These are phyloP conservation scores for Phytophthora brassicae DNA, from an alignment of 352 stramenopile genomes.

Conservation along the genomic window DNA sequence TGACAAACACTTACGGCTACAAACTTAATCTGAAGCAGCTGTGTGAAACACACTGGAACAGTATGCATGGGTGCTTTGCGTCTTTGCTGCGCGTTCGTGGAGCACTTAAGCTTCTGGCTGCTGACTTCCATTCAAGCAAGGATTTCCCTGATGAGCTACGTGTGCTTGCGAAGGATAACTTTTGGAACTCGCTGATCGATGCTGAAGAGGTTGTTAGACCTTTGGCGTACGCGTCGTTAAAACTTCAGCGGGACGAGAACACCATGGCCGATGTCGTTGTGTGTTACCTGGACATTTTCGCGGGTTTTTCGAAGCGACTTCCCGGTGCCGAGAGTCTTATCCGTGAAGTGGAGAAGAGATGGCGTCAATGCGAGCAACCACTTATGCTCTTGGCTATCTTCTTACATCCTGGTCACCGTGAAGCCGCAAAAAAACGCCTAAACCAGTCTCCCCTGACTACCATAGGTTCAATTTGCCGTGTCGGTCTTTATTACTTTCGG, in stretches of 20 bases:
- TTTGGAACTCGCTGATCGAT: background rate
- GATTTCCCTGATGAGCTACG: background rate
- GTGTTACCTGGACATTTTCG: constrained; percentile 12
- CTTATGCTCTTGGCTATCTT: constrained; percentile 11
- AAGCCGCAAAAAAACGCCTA: constrained; percentile 6
- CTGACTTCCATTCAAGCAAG: background rate
- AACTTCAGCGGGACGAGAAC: constrained; percentile 12
- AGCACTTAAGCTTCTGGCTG: background rate
- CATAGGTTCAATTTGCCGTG: constrained; percentile 3
- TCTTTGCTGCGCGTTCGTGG: constrained; percentile 1
- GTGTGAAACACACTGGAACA: constrained; percentile 15
- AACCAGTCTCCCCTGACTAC: constrained; percentile 3
- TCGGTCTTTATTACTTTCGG: constrained; percentile 11
- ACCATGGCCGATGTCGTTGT: constrained; percentile 9
- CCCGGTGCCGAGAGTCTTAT: background rate
- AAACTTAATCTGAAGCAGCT: constrained; percentile 3
- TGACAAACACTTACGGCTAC: constrained; percentile 8
- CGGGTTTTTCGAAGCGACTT: background rate
- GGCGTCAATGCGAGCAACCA: constrained; percentile 7
- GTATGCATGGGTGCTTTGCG: constrained; percentile 7
- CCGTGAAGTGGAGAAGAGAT: constrained; percentile 9
- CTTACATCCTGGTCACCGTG: background rate
- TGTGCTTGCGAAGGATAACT: background rate
- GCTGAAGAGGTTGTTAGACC: constrained; percentile 2
- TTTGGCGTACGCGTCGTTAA: constrained; percentile 6